Percentiles rank a stretch among this genome's conserved stretches.
These are phyloP conservation scores for Graphilbum ipis-grandicollis DNA, from an alignment of 2,329 filamentous ascomycete genomes.

Conservation along the genomic window DNA sequence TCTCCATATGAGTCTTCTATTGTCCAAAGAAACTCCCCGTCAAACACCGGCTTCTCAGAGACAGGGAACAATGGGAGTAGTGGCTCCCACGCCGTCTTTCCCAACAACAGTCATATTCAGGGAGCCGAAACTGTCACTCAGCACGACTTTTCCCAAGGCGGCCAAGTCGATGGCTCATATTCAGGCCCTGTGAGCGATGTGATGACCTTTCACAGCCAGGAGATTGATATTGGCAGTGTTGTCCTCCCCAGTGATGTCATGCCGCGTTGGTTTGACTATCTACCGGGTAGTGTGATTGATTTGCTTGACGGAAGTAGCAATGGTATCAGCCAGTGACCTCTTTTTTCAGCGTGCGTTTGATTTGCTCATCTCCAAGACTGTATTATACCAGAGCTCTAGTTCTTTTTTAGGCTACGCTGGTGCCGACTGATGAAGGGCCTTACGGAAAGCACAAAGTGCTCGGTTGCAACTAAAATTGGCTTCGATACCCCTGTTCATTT, in stretches of 20 bases:
- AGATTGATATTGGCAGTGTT: constrained; percentile 56
- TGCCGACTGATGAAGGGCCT: too few relatives aligned
- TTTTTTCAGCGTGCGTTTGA: too few relatives aligned
- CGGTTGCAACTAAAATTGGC: too few relatives aligned
- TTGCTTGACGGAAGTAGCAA: constrained; percentile 25
- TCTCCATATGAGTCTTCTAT: constrained; percentile 24
- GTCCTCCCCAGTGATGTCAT: constrained; percentile 45
- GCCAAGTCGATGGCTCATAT: constrained; percentile 12
- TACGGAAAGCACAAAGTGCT: too few relatives aligned
- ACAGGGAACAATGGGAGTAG: not conserved
- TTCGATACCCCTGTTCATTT: too few relatives aligned
- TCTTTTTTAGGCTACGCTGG: too few relatives aligned
- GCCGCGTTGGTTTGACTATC: constrained; percentile 55
- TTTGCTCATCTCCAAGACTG: too few relatives aligned
- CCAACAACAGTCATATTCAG: not conserved
- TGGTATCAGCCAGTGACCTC: not conserved
- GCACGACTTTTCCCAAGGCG: constrained; percentile 13
- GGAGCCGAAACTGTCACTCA: constrained; percentile 1
- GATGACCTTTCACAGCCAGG: constrained; percentile 61
- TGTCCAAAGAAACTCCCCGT: constrained; percentile 21
- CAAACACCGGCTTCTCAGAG: constrained; percentile 10
- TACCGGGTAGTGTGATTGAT: constrained; percentile 47
- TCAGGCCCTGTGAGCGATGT: constrained; percentile 19
- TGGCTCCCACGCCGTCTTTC: not conserved
- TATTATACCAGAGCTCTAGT: too few relatives aligned